Evolutionary conservation across 2,329 filamentous ascomycete species (phyloP), one percentile per base, ranked within the genome.

Genomic region (Neofusicoccum sp.): DNA sequence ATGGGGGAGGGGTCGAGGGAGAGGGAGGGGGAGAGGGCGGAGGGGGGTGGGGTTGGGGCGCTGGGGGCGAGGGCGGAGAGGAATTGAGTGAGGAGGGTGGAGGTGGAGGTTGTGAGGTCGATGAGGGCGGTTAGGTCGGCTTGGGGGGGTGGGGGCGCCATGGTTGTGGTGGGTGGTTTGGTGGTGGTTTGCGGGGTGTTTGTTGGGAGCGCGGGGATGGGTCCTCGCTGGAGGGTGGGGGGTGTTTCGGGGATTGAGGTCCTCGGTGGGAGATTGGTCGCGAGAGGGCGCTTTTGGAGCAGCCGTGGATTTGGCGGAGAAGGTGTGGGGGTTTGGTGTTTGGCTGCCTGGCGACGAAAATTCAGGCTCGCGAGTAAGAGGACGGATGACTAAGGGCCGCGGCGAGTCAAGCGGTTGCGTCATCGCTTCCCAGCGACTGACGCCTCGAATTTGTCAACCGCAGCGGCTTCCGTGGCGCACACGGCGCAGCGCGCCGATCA

Each of bases 71-170:
- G 36, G 34, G 14, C 36, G 56, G 60, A 16, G 70, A 65, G n/a
- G 2, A 74, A 76, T 64, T 76, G 74, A 2, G 67, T 56, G 54
- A 77, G 70, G 36, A 77, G 74, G 8, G 69, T 69, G 67, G 73
- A 73, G 2, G 75, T 76, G 22, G 71, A 72, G 66, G 71, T 71
- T n/a, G 73, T 70, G 33, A 76, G 68, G 58, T 72, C 70, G 64
- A 76, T 66, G 22, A 77, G 73, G 39, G 70, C 65, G 52, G 63
- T 64, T 4, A 75, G 36, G 61, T 73, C 71, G 60, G 56, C 45
- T 9, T 22, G 44, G 28, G 16, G 56, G 45, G 33, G 50, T 14
- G 43, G 48, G 28, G 56, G 43, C 7, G 59, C 28, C 59, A 61
- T 61, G 29, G 29, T 58, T 33, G 54, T 22, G 36, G 28, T 7